phyloP scores from a whole-genome alignment of 306 rosid species.

The Prunus davidiana region DNA sequence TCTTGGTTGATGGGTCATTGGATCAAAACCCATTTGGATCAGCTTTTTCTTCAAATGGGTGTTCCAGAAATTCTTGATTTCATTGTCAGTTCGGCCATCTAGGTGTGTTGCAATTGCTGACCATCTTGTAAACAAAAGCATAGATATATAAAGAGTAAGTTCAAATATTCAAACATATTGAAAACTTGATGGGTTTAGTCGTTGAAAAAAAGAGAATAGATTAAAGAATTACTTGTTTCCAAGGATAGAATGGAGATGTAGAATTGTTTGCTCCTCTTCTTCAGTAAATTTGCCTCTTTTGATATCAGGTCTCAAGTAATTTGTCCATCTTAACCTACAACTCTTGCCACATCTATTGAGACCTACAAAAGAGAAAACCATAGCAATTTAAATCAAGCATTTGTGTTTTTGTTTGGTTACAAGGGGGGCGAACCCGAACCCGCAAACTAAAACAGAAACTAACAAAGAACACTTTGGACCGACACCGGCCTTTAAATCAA shows the following conservation, averaged over 20 bases:
- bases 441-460: no score
- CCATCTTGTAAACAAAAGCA: conserved; percentile 46
- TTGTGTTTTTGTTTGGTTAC: no score
- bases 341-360: conserved; percentile 92
- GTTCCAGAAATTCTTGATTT: conserved; percentile 86
- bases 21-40: conserved; percentile 91
- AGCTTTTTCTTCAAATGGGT: conserved; percentile 80
- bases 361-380: conserved; percentile 35
- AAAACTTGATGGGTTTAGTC: neutral
- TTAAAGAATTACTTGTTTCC: conserved; percentile 63
- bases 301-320: conserved; percentile 83
- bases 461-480: no score
- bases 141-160: no score
- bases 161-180: no score
- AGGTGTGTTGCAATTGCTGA: conserved; percentile 79
- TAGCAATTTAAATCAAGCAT: neutral
- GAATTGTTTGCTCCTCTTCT: conserved; percentile 79
- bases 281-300: conserved; percentile 84
- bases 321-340: conserved; percentile 88
- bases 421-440: no score
- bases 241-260: conserved; percentile 85
- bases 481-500: no score
- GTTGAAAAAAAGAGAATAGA: neutral
- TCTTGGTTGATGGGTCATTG: conserved; percentile 90
- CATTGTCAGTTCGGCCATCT: conserved; percentile 78